phyloP scores from a whole-genome alignment of 176 grass and related monocot species.

The Sorghum bicolor region DNA sequence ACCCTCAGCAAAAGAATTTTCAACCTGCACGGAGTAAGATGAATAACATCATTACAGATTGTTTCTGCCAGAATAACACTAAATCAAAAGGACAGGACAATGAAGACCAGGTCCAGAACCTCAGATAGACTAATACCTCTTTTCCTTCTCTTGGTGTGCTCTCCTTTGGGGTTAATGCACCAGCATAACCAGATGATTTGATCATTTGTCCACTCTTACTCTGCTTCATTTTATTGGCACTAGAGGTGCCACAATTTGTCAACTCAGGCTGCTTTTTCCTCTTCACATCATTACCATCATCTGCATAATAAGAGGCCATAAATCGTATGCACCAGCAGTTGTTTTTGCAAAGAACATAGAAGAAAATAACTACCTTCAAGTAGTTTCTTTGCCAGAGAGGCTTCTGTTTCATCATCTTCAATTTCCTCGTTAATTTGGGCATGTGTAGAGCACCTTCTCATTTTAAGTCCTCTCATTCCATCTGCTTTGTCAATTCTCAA shows the following conservation, averaged over 20 bases:
- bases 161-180: conserved; percentile 61
- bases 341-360: conserved; percentile 14
- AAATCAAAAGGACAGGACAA: conserved; percentile 17
- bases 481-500: conserved; percentile 57
- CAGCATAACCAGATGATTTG: conserved; percentile 35
- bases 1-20: conserved; percentile 56
- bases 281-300: conserved; percentile 61
- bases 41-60: conserved; percentile 20
- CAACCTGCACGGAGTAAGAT: conserved; percentile 42
- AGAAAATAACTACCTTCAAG: conserved; percentile 70
- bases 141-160: conserved; percentile 50
- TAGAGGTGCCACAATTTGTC: conserved; percentile 42
- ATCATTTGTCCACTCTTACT: conserved; percentile 52
- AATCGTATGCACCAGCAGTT: conserved; percentile 21
- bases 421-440: conserved; percentile 72
- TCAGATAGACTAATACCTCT: conserved; percentile 55
- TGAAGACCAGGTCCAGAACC: neutral
- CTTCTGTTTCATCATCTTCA: conserved; percentile 90
- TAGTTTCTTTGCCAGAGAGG: conserved; percentile 64
- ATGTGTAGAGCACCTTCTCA: conserved; percentile 72
- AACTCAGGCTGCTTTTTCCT: conserved; percentile 62
- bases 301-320: conserved; percentile 44
- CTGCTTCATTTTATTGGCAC: conserved; percentile 55
- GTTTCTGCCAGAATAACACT: conserved; percentile 11
- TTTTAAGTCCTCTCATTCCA: conserved; percentile 75